Evolutionary conservation across 805 yeast species (phyloP), one percentile per base, ranked within the genome.

Genomic region (Candida parachauliodes): DNA sequence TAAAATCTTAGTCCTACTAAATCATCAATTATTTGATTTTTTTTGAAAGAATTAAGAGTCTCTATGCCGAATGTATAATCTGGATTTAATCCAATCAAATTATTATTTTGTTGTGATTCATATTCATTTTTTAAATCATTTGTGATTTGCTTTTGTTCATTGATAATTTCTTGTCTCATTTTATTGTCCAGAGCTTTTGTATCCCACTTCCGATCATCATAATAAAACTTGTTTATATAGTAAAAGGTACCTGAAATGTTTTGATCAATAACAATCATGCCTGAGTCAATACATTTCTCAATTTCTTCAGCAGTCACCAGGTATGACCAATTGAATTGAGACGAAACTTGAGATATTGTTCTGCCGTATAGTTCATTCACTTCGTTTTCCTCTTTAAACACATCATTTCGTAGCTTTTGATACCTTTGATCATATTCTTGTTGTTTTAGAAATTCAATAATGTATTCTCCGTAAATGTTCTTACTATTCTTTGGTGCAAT

Each of bases 251-350:
- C 94, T 34, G 78, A 71, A 1, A 81, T 64, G 46, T 79, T 79
- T 48, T 79, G 79, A 59, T 86, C 95, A 4, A 84, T 66, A 14
- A 83, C 76, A 2, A 86, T 51, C 2, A 60, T 55, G 3, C 87
- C 88, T 2, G 59, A 52, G 2, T 64, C 68, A n/a, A 84, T 71
- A 14, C 83, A 78, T 39, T 68, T 61, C 39, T 76, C 74, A 8
- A 85, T 56, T 41, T 84, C 83, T 51, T 84, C 91, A 8, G 61
- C 63, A 7, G 88, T 71, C 10, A 85, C 76, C 18, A 76, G 74
- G 26, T 80, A 61, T 14, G 88, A 77, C 86, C 89, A 83, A 36
- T 74, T 72, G 43, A 80, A 78, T 33, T 65, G 52, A 26, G 55
- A 59, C 15, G 76, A 62, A n/a, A 74, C 63, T 23, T 72, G 75